Evolutionary conservation across 768 basidiomycete genomes (phyloP).

Genomic region (Leccinum subgranulosum): DNA sequence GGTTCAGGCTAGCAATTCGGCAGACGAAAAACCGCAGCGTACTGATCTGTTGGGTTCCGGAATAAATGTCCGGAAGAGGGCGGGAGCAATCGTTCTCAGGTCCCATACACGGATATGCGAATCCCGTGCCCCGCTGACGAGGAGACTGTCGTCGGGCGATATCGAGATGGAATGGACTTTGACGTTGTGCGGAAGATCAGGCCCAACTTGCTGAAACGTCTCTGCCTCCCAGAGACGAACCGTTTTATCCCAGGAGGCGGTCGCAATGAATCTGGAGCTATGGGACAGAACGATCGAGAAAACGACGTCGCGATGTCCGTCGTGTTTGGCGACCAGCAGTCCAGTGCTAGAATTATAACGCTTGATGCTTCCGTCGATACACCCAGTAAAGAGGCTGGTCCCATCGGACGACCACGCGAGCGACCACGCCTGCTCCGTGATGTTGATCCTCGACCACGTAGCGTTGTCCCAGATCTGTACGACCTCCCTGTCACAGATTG

Average conservation of each 20-base stretch:
- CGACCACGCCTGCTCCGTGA: constrained; percentile 18
- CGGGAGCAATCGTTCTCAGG: constrained; percentile 10
- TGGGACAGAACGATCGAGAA: constrained; percentile 20
- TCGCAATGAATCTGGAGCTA: constrained; percentile 20
- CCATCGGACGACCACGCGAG: constrained; percentile 19
- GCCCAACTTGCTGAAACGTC: constrained; percentile 17
- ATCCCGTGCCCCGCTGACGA: constrained; percentile 18
- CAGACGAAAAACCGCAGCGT: neutral
- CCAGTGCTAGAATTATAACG: constrained; percentile 10
- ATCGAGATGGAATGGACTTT: constrained; percentile 12
- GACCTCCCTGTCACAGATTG: constrained; percentile 18
- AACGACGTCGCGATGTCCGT: constrained; percentile 19
- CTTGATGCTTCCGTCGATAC: constrained; percentile 15
- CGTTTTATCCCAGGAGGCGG: constrained; percentile 28
- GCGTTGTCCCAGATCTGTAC: constrained; percentile 16
- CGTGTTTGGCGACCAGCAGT: neutral
- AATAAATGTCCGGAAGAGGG: constrained; percentile 12
- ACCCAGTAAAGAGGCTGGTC: constrained; percentile 16
- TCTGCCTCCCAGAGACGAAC: constrained; percentile 26
- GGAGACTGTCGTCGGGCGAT: constrained; percentile 13
- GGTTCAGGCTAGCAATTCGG: neutral
- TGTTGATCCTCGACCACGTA: neutral
- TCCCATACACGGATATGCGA: constrained; percentile 14
- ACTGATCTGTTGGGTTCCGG: constrained; percentile 13
- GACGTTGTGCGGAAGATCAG: constrained; percentile 12